Evolutionary conservation across 1,284 basidiomycete genomes (phyloP), one percentile per base, ranked within the genome.

Genomic region (Grifola frondosa): DNA sequence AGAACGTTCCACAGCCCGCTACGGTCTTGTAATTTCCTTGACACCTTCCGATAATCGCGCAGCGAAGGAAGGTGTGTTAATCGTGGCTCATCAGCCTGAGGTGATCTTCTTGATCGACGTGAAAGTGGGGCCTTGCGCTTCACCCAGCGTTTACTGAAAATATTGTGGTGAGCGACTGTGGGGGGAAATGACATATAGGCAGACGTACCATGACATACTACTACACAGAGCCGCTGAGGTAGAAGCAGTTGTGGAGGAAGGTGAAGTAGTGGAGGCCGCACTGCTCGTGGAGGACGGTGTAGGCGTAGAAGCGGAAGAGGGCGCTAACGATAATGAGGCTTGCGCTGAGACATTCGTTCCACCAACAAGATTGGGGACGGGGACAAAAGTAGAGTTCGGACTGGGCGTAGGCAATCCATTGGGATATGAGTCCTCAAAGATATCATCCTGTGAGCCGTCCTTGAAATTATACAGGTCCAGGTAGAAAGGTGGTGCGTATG

Each of bases 401-500:
- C 44, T 51, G n/a, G 52, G 49, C 3, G 42, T 13, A n/a, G 44
- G 53, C 12, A 51, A 37, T 6, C 44, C 46, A 21, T 50, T 36
- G 4, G 51, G 51, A 38, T 63, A 63, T 23, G 59, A 60, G 42
- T 77, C 74, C 47, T 67, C 60, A 60, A 81, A 82, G 50, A 84
- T 81, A 58, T 84, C 81, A 57, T 80, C 68, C 59, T 85, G 81
- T 4, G 78, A 68, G 19, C 81, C 78, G 49, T 81, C 71, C 15
- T 56, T 54, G 65, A 81, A 84, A 55, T 75, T 73, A 66, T 80
- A 83, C 7, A 75, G 61, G 52, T 74, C 69, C 47, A 65, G 74
- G 60, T 84, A 86, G 45, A 73, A 69, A 0, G 78, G 81, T 4
- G 79, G 79, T 7, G 70, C 63, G 54, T 70, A 74, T 0, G 65